Base-by-base conservation (phyloP, 1,284 basidiomycete genomes). In the Xerocomus nothofagi region DNA sequence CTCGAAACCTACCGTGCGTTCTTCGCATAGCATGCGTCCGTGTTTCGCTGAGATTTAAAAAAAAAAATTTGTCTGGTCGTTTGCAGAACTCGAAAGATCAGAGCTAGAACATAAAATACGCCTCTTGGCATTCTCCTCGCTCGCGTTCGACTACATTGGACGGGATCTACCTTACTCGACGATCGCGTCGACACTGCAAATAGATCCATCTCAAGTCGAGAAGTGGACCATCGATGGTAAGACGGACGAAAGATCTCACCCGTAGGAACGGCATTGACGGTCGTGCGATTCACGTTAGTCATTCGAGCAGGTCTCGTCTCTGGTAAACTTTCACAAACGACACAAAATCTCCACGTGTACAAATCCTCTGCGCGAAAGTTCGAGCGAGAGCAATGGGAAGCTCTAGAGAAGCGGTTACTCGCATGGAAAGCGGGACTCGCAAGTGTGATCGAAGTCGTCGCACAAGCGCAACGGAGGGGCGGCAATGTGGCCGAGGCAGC, bases 161-260 rank as follows among this genome's bases (percentile, higher is more conserved):
- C 81, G 84, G 47, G 83, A 88, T 59, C 73, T 97, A 14, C 69
- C 84, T 0, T 97, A 97, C 69, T 66, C 81, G 17, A 80, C 81
- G 59, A 81, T 96, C 46, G 85, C 88, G 2, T 72, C 81, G 12
- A 77, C 81, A 8, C 71, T 96, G 38, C 79, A 86, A 53, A 79
- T 95, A 11, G 79, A 85, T 32, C 61, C 72, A 21, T 73, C 77
- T 26, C 78, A 92, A 51, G 91, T 97, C 24, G 94, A 97, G 68
- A 84, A 82, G 62, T 96, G 91, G 92, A 86, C 88, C 43, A 96
- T 96, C 60, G 93, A 96, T 69, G 88, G 93, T 93, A 51, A 53
- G 40, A 23, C 39, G 39, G 43, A 48, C 42, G 10, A 24, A 31
- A 41, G n/a, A n/a, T n/a, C n/a, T n/a, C n/a, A n/a, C n/a, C n/a